Conservation (phyloP, 2,329 filamentous ascomycete genomes). For the Cordyceps militaris region DNA sequence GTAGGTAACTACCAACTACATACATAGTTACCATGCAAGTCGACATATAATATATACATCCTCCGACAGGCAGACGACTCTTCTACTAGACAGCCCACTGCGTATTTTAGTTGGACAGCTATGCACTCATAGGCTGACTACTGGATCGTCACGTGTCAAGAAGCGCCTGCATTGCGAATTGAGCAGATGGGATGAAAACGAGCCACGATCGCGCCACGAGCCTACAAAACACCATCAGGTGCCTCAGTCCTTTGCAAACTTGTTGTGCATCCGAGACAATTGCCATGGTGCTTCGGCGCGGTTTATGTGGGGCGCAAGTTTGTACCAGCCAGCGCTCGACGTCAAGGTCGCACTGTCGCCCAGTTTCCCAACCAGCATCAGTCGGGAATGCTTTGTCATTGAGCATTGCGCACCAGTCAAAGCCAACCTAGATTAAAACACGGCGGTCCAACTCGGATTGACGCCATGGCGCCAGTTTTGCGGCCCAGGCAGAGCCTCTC, state of each 20-base stretch:
- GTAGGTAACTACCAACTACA: background rate
- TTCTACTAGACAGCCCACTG: background rate
- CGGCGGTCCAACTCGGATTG: too few relatives aligned
- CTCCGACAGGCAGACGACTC: too few relatives aligned
- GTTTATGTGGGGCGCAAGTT: background rate
- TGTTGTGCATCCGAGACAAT: background rate
- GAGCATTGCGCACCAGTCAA: background rate
- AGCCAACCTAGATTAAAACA: background rate
- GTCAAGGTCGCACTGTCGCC: background rate
- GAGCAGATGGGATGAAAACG: background rate
- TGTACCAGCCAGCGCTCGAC: background rate
- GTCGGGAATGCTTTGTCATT: background rate
- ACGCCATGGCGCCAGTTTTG: constrained; percentile 34
- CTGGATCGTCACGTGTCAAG: background rate
- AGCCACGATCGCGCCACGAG: background rate
- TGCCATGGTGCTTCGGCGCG: background rate
- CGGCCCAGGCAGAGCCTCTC: constrained; percentile 48
- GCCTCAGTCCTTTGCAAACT: background rate
- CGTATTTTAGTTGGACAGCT: too few relatives aligned
- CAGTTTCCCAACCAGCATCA: background rate
- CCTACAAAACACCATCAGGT: background rate
- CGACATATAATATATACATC: too few relatives aligned
- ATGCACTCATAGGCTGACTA: background rate
- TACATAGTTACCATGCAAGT: too few relatives aligned
- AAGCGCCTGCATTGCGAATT: background rate